Evolutionary conservation across 2,329 filamentous ascomycete genomes (phyloP).

Genomic region (Triangularia verruculosa): DNA sequence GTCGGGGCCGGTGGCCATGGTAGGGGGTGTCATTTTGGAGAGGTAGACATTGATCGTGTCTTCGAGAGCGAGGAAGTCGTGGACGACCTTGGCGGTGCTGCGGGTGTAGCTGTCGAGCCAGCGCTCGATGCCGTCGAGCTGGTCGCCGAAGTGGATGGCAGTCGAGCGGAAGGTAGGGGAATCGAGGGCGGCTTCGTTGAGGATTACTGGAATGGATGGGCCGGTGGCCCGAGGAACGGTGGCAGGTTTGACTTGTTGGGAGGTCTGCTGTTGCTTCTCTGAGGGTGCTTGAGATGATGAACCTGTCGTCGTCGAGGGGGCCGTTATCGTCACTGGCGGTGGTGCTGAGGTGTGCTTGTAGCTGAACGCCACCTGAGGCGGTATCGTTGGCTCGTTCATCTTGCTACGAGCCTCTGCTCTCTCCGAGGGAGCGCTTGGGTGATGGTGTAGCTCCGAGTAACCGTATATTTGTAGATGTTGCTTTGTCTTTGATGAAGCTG

Average conservation of each 20-base stretch:
- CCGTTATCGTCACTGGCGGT: slow-evolving; percentile 5
- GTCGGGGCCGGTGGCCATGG: slow-evolving; percentile 68
- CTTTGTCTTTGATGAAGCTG: neutral
- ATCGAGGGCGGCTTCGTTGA: slow-evolving; percentile 94
- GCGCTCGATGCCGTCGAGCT: slow-evolving; percentile 84
- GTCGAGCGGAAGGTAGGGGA: slow-evolving; percentile 93
- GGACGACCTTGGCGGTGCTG: slow-evolving; percentile 53
- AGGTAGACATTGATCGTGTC: slow-evolving; percentile 75
- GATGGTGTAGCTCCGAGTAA: neutral
- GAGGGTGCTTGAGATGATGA: neutral
- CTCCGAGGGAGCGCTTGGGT: neutral
- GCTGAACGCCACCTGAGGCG: slow-evolving; percentile 16
- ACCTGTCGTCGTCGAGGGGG: slow-evolving; percentile 1
- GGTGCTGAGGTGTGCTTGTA: slow-evolving; percentile 13
- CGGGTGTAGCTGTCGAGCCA: slow-evolving; percentile 72
- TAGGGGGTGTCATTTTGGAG: slow-evolving; percentile 65
- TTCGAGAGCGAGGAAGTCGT: slow-evolving; percentile 71
- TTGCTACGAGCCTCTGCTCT: neutral
- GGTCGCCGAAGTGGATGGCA: slow-evolving; percentile 81
- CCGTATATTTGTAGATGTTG: neutral
- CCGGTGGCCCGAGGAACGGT: slow-evolving; percentile 28
- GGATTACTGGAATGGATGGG: slow-evolving; percentile 66
- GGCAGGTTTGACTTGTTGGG: slow-evolving; percentile 12
- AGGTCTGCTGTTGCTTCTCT: neutral
- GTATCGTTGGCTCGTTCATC: slow-evolving; percentile 20